Conservation (phyloP, 768 basidiomycete species). For the Floccularia luteovirens region DNA sequence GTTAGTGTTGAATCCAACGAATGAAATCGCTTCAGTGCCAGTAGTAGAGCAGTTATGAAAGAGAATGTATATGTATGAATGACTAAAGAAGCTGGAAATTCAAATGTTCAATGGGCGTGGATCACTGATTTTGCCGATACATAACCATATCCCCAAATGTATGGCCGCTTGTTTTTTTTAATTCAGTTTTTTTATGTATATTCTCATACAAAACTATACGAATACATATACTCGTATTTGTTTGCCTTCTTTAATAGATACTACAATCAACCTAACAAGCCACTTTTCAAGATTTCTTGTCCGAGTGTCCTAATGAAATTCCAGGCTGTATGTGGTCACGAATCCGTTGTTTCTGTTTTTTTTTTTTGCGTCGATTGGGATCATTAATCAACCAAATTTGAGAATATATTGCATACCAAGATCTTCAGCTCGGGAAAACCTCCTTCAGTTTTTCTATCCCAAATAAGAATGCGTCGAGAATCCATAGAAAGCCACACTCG, state of each 20-base stretch:
- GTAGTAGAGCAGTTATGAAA: no score
- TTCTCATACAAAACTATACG: background rate
- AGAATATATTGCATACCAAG: constrained; percentile 41
- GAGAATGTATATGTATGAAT: no score
- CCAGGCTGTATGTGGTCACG: constrained; percentile 79
- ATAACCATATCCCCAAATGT: no score
- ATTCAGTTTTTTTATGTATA: no score
- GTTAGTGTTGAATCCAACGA: no score
- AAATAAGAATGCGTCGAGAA: constrained; percentile 44
- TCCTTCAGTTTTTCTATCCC: constrained; percentile 89
- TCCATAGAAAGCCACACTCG: constrained; percentile 72
- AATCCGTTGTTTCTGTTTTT: constrained; percentile 76
- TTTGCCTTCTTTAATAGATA: background rate
- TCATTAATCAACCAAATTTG: background rate
- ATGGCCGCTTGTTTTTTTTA: no score
- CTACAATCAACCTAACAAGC: background rate
- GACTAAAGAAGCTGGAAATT: no score
- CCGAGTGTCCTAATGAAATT: constrained; percentile 83
- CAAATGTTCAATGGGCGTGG: no score
- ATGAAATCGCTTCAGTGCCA: no score
- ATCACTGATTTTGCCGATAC: no score
- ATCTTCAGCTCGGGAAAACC: constrained; percentile 89
- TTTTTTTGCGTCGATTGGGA: background rate
- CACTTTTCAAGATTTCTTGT: constrained; percentile 40
- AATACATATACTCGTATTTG: background rate